Percentiles rank a stretch among this genome's conserved stretches.
Conservation (phyloP, 1,284 basidiomycete species). For the Ustilago crameri region DNA sequence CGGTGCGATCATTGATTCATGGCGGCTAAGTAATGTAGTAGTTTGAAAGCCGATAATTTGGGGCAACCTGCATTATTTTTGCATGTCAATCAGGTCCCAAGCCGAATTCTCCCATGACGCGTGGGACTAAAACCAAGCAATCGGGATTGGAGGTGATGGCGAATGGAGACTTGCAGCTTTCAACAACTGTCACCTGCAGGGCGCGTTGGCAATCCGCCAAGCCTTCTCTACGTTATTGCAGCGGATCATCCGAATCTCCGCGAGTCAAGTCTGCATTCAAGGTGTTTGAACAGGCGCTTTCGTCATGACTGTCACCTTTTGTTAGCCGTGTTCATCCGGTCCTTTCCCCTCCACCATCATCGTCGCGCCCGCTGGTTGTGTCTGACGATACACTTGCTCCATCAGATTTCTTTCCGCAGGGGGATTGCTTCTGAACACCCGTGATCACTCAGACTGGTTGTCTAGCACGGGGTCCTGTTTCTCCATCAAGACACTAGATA, state of each 20-base stretch:
- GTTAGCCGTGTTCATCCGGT: slow-evolving; percentile 1
- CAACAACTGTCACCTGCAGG: background rate
- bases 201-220: background rate
- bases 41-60: slow-evolving; percentile 19
- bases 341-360: background rate
- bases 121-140: slow-evolving; percentile 4
- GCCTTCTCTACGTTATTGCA: background rate
- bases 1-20: too few species aligned
- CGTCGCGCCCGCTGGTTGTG: background rate
- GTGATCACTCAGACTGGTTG: too few species aligned
- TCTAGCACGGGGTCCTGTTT: too few species aligned
- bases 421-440: background rate
- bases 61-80: slow-evolving; percentile 13
- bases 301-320: background rate
- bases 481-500: too few species aligned
- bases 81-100: slow-evolving; percentile 1
- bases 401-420: background rate
- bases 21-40: too few species aligned
- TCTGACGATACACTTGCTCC: background rate
- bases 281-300: too few species aligned
- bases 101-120: slow-evolving; percentile 7
- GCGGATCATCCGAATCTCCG: slow-evolving; percentile 1
- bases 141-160: background rate
- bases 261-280: too few species aligned
- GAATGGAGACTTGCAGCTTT: background rate